Base-by-base conservation (phyloP, 495 filamentous ascomycete species). In the Evansstolkia leycettana region DNA sequence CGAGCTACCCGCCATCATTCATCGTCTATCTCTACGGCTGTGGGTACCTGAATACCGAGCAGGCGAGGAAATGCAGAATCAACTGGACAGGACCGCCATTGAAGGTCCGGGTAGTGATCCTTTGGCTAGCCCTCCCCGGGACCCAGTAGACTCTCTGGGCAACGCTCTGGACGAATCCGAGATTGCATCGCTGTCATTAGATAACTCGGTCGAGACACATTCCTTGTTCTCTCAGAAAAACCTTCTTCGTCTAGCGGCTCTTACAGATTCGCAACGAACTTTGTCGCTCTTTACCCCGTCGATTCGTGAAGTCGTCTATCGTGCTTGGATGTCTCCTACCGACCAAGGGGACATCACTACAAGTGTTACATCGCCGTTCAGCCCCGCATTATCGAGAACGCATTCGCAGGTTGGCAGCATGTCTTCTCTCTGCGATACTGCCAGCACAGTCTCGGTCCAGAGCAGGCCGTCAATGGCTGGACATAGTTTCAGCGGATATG, bases 1-100 rank as follows among this genome's bases (percentile, higher is more conserved):
- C 40, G 90, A 98, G 54, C 64, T 98, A 10, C 90, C 90, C 4
- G 85, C 88, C 7, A 95, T 95, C 25, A 90, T 98, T 28, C 90
- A 98, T 52, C 77, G 86, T 38, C 65, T 98, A 27, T 96, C 90
- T 0, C 67, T 95, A 39, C 75, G 83, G 30, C 51, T 96, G 28
- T 95, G 85, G 83, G 85, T 82, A 33, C 83, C 85, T 0, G 89
- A 96, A 46, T 83, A 88, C 54, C 72, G 76, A 37, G 66, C 72
- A 9, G 77, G 82, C 33, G 70, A 73, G 34, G 57, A 74, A 38
- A 57, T 64, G 42, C 41, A 55, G 30, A 50, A 53, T 12, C 36
- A 50, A 23, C 33, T 48, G 1, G 49, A 56, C 10, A 51, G 55
- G 13, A 45, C 45, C 9, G 44, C 51, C 1, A 50, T 44, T 23